phyloP scores from a whole-genome alignment of 192 early-diverging fungal species.

The Paraglomus brasilianum region DNA sequence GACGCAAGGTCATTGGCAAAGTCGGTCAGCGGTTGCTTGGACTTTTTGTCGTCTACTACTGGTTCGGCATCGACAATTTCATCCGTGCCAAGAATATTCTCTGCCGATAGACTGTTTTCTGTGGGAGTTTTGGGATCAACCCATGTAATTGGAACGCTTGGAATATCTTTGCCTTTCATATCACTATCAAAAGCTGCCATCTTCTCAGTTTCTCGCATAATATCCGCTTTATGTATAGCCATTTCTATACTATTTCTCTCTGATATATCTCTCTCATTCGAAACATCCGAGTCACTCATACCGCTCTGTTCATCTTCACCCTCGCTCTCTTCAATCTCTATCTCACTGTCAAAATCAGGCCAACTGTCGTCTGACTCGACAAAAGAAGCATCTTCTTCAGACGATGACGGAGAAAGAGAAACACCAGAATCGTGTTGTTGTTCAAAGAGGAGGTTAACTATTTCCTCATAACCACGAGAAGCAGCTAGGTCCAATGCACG shows the following conservation, averaged over 20 bases:
- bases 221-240: slow-evolving; percentile 16
- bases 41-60: slow-evolving; percentile 10
- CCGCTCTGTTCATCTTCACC: slow-evolving; percentile 36
- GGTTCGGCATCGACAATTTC: slow-evolving; percentile 27
- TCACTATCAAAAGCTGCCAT: neutral
- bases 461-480: slow-evolving; percentile 17
- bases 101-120: neutral
- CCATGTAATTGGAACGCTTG: slow-evolving; percentile 17
- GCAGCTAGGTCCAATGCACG: slow-evolving; percentile 18
- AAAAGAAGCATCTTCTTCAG: slow-evolving; percentile 1
- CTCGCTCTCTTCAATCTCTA: slow-evolving; percentile 30
- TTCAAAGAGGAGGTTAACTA: slow-evolving; percentile 4
- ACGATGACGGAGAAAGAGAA: slow-evolving; percentile 26
- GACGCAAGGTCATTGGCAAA: slow-evolving; percentile 38
- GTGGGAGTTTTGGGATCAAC: slow-evolving; percentile 19
- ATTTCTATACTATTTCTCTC: slow-evolving; percentile 5
- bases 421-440: slow-evolving; percentile 27
- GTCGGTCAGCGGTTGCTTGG: slow-evolving; percentile 30
- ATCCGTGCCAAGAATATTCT: slow-evolving; percentile 8
- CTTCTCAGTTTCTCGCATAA: too few species aligned
- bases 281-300: slow-evolving; percentile 29
- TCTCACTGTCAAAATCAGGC: slow-evolving; percentile 38
- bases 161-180: neutral
- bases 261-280: slow-evolving; percentile 16
- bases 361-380: slow-evolving; percentile 32